Evolutionary conservation across 2,329 filamentous ascomycete genomes (phyloP), one percentile per base, ranked within the genome.

Genomic region (Paracamarosporium sp.): DNA sequence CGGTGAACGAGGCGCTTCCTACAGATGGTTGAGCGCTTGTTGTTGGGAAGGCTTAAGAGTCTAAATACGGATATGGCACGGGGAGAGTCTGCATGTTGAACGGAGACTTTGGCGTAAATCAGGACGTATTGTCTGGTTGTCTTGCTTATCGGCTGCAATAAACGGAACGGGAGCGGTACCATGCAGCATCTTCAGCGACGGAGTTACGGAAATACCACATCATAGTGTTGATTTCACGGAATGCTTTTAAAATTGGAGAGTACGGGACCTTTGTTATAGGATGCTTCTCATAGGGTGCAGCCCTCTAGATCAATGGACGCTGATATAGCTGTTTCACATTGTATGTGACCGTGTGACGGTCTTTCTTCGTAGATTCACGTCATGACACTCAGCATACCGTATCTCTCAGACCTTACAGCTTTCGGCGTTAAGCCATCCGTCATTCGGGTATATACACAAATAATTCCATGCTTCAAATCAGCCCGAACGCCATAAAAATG

Each of bases 1-100:
- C 69, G 50, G 74, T 74, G 52, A 72, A 70, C 56, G 74, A 77
- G 53, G 73, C 74, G 60, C 60, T 75, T 1, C 71, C 70, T 31
- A 72, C 68, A 57, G 72, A 75, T 36, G 41, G 56, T 55, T 60
- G 47, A 45, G 25, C 41, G 27, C 3, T 68, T 63, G 56, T 12
- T 2, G 7, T 25, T 0, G 4, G n/a, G 6, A 24, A 40, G 28
- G 7, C 8, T 6, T 12, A 28, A n/a, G 31, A 24, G 9, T 48
- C 17, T 35, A 43, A 12, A 20, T 15, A 22, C 22, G n/a, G 22
- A n/a, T n/a, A 30, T 17, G 47, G 28, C 41, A 15, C 24, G 24
- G 22, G 30, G 22, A 5, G 22, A 12, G n/a, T 31, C n/a, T 11
- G 43, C 8, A 11, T 8, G 9, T 4, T 8, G 8, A 13, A n/a